Conservation (phyloP, 306 rosid genomes). For the Potentilla sterilis region DNA sequence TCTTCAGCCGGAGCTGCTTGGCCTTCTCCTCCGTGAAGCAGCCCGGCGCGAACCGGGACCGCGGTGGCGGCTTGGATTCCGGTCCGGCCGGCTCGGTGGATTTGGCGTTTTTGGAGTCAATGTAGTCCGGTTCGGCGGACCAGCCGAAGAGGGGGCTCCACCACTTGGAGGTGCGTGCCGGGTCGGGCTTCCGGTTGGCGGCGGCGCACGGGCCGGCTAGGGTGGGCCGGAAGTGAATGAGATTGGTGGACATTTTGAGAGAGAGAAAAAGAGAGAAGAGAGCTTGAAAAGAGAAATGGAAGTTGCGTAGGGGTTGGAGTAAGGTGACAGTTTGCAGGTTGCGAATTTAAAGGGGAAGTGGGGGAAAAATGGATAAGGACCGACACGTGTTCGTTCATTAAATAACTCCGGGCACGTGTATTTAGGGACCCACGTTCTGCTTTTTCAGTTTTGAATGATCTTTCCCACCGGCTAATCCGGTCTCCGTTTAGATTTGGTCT, state of each 20-base stretch:
- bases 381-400: conserved; percentile 41
- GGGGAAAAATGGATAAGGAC: conserved; percentile 47
- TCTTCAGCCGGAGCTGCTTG: conserved; percentile 67
- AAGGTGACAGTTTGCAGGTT: neutral
- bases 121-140: conserved; percentile 86
- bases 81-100: conserved; percentile 23
- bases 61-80: conserved; percentile 5
- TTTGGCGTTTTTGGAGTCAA: conserved; percentile 33
- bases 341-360: conserved; percentile 10
- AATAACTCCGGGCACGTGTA: neutral
- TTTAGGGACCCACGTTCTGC: conserved; percentile 24
- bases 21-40: conserved; percentile 91
- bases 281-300: neutral
- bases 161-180: conserved; percentile 51
- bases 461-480: conserved; percentile 41
- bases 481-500: neutral
- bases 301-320: neutral
- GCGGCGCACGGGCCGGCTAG: conserved; percentile 45
- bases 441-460: conserved; percentile 21
- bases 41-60: conserved; percentile 56
- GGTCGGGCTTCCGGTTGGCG: conserved; percentile 34
- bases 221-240: conserved; percentile 31
- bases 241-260: conserved; percentile 50
- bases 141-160: conserved; percentile 79
- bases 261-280: neutral